A percentile compares a stretch with the other conserved stretches of the same genome.
phyloP scores from a whole-genome alignment of 805 yeast species.

The Metschnikowia vanudenii region DNA sequence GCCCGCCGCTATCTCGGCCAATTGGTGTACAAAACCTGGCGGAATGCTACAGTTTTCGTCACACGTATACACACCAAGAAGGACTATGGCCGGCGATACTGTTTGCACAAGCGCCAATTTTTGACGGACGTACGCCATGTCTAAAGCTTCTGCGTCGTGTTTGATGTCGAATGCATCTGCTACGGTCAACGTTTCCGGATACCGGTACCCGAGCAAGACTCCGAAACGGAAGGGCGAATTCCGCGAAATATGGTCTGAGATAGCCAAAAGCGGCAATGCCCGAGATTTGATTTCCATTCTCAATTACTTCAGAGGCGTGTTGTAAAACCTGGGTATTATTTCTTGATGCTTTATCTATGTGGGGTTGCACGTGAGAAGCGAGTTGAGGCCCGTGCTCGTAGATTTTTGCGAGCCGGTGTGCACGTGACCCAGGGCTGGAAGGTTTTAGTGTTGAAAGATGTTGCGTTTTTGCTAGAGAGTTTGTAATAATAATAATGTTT shows the following conservation, averaged over 20 bases:
- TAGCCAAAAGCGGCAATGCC: conserved; percentile 30
- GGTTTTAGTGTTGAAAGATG: no score
- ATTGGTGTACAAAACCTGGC: conserved; percentile 10
- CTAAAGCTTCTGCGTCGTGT: conserved; percentile 18
- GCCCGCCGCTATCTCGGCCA: conserved; percentile 5
- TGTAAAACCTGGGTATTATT: no score
- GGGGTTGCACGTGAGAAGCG: no score
- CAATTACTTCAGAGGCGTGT: no score
- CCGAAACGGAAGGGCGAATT: conserved; percentile 24
- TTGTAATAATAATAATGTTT: no score
- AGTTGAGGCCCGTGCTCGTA: background rate
- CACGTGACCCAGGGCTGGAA: no score
- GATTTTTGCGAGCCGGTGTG: no score
- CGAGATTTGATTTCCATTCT: conserved; percentile 14
- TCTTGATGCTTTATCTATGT: no score
- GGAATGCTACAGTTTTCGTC: conserved; percentile 6
- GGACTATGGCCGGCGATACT: conserved; percentile 26
- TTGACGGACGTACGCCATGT: conserved; percentile 25
- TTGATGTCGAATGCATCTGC: conserved; percentile 34
- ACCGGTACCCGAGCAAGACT: conserved; percentile 26
- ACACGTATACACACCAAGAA: conserved; percentile 34
- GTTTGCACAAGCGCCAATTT: conserved; percentile 29
- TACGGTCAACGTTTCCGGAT: conserved; percentile 7
- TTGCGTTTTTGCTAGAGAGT: no score
- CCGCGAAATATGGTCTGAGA: conserved; percentile 32